A percentile compares a stretch with the other conserved stretches of the same genome.
phyloP scores from a whole-genome alignment of 495 filamentous ascomycete genomes.

The Aspergillus heteromorphus region DNA sequence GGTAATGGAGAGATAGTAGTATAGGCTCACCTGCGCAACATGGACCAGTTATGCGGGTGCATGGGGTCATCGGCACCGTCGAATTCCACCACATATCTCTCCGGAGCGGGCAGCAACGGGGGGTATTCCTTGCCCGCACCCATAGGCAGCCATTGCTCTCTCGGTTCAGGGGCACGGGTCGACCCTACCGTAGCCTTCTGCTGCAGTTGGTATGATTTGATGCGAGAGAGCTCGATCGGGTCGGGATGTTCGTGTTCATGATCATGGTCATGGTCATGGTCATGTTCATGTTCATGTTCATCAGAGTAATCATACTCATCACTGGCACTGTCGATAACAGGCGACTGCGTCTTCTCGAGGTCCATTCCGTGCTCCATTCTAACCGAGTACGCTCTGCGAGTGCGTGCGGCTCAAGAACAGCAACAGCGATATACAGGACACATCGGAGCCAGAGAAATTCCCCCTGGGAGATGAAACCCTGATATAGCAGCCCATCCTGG shows the following conservation, averaged over 20 bases:
- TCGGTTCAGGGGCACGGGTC: constrained; percentile 16
- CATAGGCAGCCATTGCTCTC: constrained; percentile 20
- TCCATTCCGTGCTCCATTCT: constrained; percentile 5
- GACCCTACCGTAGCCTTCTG: constrained; percentile 24
- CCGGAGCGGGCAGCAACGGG: constrained; percentile 29
- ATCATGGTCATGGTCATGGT: no score
- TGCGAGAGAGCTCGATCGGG: constrained; percentile 19
- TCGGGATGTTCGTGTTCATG: constrained; percentile 16
- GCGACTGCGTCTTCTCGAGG: not conserved
- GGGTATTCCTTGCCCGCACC: constrained; percentile 37
- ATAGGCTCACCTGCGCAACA: constrained; percentile 25
- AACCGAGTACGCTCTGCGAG: not conserved
- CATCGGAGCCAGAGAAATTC: not conserved
- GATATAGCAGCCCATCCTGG: not conserved
- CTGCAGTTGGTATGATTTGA: constrained; percentile 23
- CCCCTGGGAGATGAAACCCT: not conserved
- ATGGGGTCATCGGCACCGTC: constrained; percentile 44
- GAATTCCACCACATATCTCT: constrained; percentile 50
- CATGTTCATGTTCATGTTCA: no score
- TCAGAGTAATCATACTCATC: constrained; percentile 7
- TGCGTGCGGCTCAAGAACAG: no score
- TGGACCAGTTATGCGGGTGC: constrained; percentile 51
- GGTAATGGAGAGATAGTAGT: constrained; percentile 12
- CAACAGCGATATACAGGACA: not conserved
- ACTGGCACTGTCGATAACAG: not conserved